Conservation (phyloP, 805 yeast genomes). For the Lipomyces japonicus region DNA sequence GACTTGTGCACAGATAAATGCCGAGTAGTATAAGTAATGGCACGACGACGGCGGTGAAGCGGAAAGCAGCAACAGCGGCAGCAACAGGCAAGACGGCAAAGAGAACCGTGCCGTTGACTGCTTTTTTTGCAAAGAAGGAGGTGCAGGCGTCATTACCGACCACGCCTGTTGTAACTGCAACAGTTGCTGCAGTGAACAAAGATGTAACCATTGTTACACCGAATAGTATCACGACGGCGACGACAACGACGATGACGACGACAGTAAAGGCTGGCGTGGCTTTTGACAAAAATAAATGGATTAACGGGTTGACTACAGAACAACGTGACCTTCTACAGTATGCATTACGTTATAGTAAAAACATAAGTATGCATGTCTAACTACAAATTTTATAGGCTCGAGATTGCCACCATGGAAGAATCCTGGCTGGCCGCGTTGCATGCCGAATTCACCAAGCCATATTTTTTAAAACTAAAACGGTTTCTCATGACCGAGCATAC, state of each 20-base stretch:
- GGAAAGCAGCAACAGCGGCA: constrained; percentile 10
- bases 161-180: neutral
- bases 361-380: constrained; percentile 31
- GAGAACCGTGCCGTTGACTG: constrained; percentile 18
- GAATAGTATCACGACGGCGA: neutral
- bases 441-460: constrained; percentile 75
- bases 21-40: too few relatives aligned
- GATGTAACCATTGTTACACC: neutral
- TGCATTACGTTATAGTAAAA: constrained; percentile 12
- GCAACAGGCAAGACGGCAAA: neutral
- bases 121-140: constrained; percentile 9
- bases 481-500: constrained; percentile 50
- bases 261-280: neutral
- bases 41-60: constrained; percentile 8
- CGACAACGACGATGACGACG: neutral
- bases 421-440: constrained; percentile 74
- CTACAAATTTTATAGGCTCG: constrained; percentile 44
- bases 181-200: too few relatives aligned
- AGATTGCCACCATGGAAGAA: constrained; percentile 64
- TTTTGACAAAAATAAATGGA: constrained; percentile 55
- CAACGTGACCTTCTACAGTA: constrained; percentile 48
- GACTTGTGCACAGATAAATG: too few relatives aligned
- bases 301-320: constrained; percentile 46
- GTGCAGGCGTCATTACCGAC: neutral
- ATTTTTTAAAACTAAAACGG: constrained; percentile 67